Percentiles rank a stretch among this genome's conserved stretches.
Evolutionary conservation across 495 filamentous ascomycete genomes (phyloP).

Genomic region (Penicillium psychrofluorescens): DNA sequence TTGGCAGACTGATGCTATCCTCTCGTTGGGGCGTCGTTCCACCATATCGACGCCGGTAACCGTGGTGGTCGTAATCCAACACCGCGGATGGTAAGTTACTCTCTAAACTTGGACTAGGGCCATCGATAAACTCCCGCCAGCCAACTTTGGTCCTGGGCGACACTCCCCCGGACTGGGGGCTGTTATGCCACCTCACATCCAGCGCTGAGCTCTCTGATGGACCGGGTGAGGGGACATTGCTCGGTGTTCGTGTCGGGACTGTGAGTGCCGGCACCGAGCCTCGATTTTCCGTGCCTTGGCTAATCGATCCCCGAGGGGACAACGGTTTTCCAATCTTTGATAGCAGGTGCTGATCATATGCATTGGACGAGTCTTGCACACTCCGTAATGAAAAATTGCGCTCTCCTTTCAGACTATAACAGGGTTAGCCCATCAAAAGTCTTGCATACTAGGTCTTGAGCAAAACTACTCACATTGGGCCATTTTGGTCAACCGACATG

Average conservation of each 20-base stretch:
- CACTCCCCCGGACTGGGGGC: slow-evolving; percentile 37
- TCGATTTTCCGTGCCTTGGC: slow-evolving; percentile 44
- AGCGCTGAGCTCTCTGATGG: slow-evolving; percentile 36
- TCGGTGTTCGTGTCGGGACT: slow-evolving; percentile 29
- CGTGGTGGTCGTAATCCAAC: slow-evolving; percentile 30
- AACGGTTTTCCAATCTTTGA: slow-evolving; percentile 65
- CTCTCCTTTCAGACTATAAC: slow-evolving; percentile 50
- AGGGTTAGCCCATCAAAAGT: background rate
- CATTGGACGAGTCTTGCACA: slow-evolving; percentile 55
- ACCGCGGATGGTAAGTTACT: slow-evolving; percentile 40
- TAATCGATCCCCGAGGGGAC: slow-evolving; percentile 50
- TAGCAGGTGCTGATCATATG: slow-evolving; percentile 72
- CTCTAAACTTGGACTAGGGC: slow-evolving; percentile 44
- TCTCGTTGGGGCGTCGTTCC: slow-evolving; percentile 41
- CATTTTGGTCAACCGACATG: slow-evolving; percentile 27
- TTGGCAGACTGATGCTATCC: slow-evolving; percentile 38
- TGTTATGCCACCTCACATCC: slow-evolving; percentile 34
- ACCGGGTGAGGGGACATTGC: slow-evolving; percentile 39
- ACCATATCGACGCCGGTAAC: slow-evolving; percentile 25
- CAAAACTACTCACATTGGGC: slow-evolving; percentile 36
- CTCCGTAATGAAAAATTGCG: slow-evolving; percentile 48
- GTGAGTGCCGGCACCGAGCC: slow-evolving; percentile 42
- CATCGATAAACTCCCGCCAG: slow-evolving; percentile 39
- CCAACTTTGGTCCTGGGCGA: slow-evolving; percentile 37
- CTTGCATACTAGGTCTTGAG: too few species aligned